Percentiles rank a stretch among this genome's conserved stretches.
Conservation (phyloP, 2,329 filamentous ascomycete genomes). For the Nothophaeocryptopus gaeumannii region DNA sequence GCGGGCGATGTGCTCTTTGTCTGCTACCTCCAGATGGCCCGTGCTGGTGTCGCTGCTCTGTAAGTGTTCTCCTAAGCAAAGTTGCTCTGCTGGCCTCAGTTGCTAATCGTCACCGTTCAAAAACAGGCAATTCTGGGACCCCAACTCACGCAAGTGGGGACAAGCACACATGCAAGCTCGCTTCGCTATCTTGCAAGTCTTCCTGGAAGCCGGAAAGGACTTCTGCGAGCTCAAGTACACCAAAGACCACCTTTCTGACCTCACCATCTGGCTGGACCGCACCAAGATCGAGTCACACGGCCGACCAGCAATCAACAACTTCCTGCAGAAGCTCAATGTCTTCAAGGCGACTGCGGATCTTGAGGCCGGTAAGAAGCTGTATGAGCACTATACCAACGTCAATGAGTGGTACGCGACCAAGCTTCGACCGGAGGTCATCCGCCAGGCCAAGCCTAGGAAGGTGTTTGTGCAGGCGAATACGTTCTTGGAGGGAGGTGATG, state of each 20-base stretch:
- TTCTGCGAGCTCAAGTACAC: constrained; percentile 79
- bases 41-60: constrained; percentile 81
- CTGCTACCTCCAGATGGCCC: constrained; percentile 88
- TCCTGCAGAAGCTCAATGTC: constrained; percentile 86
- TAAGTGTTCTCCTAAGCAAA: too few relatives aligned
- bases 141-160: constrained; percentile 85
- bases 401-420: constrained; percentile 81
- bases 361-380: constrained; percentile 72
- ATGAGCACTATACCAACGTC: constrained; percentile 78
- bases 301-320: constrained; percentile 76
- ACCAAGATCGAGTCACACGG: constrained; percentile 82
- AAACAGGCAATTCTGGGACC: constrained; percentile 98
- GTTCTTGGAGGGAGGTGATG: constrained; percentile 62
- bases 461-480: constrained; percentile 96
- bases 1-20: constrained; percentile 86
- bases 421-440: constrained; percentile 71
- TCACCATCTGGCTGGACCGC: constrained; percentile 79
- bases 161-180: constrained; percentile 59
- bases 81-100: too few relatives aligned
- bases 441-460: constrained; percentile 78
- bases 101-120: too few relatives aligned
- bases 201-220: constrained; percentile 79
- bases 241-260: constrained; percentile 67
- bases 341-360: constrained; percentile 90
- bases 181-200: constrained; percentile 80